Base-by-base conservation (phyloP, 306 rosid species). In the Quercus cerris region DNA sequence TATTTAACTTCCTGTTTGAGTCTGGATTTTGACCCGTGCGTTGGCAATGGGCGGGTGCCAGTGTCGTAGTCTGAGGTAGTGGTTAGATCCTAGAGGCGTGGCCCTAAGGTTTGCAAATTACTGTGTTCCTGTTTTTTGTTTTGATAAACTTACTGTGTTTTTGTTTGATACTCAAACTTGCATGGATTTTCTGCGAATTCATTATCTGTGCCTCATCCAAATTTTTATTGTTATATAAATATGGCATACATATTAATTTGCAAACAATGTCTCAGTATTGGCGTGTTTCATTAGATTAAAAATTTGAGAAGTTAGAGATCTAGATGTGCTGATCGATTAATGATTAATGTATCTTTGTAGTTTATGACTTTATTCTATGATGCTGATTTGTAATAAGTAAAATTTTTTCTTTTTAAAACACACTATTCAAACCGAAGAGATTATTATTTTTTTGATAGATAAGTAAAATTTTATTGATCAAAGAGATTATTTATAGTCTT, bases 21-120 rank as follows among this genome's bases (percentile, higher is more conserved):
- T 25, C 55, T 52, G 12, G 70, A 44, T 58, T 17, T 78, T 30
- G 23, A 4, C 69, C 18, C 38, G 23, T 23, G 59, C 13, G 46
- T 23, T 80, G 56, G 75, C 78, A 35, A 51, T 27, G 20, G 38
- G 33, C 27, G n/a, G 75, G 79, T 27, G 38, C 59, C 6, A 69
- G 23, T 64, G 5, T 56, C 17, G 41, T 25, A 30, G 11, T 76
- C 23, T 25, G 25, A 49, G 35, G 15, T 44, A 70, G 56, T 63
- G 27, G 55, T 15, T 44, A 44, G 51, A 44, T 14, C 14, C 14
- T 62, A 25, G 78, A 54, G 35, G 22, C 71, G 0, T 6, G 9
- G 38, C 17, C 41, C 70, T 63, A 13, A 27, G 41, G 22, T 22
- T 41, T 23, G 35, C n/a, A 63, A 30, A 25, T 22, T 6, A 38